Evolutionary conservation across 148 eudicot genomes (phyloP).

Genomic region (Vaccinium corymbosum): DNA sequence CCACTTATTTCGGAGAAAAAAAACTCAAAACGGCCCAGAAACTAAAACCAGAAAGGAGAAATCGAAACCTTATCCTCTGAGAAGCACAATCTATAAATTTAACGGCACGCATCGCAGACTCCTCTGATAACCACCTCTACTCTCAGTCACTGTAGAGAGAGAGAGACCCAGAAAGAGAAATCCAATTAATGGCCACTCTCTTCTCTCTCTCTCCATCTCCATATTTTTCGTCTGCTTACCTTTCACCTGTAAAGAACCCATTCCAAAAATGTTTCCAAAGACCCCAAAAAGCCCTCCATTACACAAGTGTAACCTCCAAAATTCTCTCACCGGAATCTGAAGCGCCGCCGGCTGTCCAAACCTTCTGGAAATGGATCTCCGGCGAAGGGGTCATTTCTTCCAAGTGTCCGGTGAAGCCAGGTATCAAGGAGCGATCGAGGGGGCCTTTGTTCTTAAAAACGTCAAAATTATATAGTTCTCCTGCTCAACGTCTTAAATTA

Average conservation of each 20-base stretch:
- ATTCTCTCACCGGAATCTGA: conserved; percentile 35
- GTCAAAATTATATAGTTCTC: no score
- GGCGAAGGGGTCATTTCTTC: conserved; percentile 55
- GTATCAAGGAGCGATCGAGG: neutral
- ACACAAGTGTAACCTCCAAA: conserved; percentile 3
- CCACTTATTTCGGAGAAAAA: no score
- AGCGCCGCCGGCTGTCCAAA: conserved; percentile 42
- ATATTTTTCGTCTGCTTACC: conserved; percentile 15
- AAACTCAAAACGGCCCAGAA: no score
- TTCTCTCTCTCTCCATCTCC: conserved; percentile 20
- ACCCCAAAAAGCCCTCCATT: conserved; percentile 13
- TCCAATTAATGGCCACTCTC: conserved; percentile 24
- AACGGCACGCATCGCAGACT: no score
- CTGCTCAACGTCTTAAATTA: no score
- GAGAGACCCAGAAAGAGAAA: neutral
- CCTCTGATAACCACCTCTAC: no score
- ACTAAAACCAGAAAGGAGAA: no score
- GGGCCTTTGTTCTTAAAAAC: no score
- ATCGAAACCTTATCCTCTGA: no score
- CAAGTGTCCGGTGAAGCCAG: conserved; percentile 68
- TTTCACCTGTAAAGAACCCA: conserved; percentile 15
- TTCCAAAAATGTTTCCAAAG: conserved; percentile 4
- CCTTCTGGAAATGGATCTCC: conserved; percentile 84
- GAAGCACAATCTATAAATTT: no score
- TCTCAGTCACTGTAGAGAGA: no score